These are phyloP conservation scores for Apiosordaria backusii DNA, from an alignment of 495 filamentous ascomycete genomes.

Conservation along the genomic window DNA sequence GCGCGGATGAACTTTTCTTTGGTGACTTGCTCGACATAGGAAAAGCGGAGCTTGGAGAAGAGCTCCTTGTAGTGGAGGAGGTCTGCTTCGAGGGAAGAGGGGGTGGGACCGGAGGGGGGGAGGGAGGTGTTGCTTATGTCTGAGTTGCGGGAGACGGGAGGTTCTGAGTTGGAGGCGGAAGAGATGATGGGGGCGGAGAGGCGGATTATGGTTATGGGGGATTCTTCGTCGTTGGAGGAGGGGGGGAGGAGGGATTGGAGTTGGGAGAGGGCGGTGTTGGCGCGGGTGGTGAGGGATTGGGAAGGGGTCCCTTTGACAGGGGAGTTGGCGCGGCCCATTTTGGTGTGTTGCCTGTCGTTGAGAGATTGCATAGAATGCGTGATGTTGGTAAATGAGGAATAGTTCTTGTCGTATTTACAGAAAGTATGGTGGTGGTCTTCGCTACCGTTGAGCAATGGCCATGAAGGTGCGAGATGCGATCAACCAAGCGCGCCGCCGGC, in stretches of 20 bases:
- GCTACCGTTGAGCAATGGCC: not conserved
- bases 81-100: constrained; percentile 75
- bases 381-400: too few relatives aligned
- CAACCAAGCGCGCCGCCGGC: not conserved
- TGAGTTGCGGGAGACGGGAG: constrained; percentile 50
- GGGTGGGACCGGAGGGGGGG: constrained; percentile 57
- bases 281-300: constrained; percentile 10
- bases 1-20: constrained; percentile 76
- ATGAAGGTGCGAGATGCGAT: not conserved
- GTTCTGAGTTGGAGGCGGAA: not conserved
- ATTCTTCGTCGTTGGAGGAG: constrained; percentile 47
- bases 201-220: constrained; percentile 27
- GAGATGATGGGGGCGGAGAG: not conserved
- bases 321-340: constrained; percentile 13
- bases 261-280: constrained; percentile 28
- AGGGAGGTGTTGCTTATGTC: constrained; percentile 63
- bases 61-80: constrained; percentile 90
- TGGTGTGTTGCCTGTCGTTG: too few relatives aligned
- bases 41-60: constrained; percentile 94
- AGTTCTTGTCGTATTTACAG: not conserved
- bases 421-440: not conserved
- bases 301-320: constrained; percentile 12
- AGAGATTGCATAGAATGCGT: too few relatives aligned
- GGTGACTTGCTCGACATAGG: constrained; percentile 78
- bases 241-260: constrained; percentile 36